A percentile compares a stretch with the other conserved stretches of the same genome.
These are phyloP conservation scores for Calamus simplicifolius DNA, from an alignment of 176 grass and related monocot genomes.

Conservation along the genomic window DNA sequence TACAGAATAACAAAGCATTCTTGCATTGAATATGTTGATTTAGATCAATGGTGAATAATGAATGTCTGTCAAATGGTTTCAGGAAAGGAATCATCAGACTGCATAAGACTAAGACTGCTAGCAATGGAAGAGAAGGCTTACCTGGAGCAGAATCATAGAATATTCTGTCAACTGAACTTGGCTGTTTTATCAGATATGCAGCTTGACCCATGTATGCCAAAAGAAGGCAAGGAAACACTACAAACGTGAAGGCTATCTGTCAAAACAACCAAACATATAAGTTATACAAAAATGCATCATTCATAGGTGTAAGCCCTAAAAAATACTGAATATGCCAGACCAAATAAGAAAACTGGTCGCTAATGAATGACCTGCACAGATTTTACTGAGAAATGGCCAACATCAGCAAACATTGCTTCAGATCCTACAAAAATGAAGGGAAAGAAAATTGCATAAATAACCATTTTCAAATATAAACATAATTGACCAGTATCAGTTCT, in stretches of 20 bases:
- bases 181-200: slow-evolving; percentile 83
- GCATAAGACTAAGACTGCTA: neutral
- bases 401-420: slow-evolving; percentile 99
- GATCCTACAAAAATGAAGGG: slow-evolving; percentile 61
- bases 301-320: too few species aligned
- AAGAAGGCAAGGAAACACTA: slow-evolving; percentile 90
- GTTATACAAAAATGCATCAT: too few species aligned
- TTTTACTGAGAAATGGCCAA: slow-evolving; percentile 98
- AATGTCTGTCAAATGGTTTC: too few species aligned
- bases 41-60: too few species aligned
- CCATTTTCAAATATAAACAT: too few species aligned
- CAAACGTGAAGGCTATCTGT: slow-evolving; percentile 82
- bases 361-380: slow-evolving; percentile 73
- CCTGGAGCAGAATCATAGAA: slow-evolving; percentile 97
- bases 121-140: slow-evolving; percentile 22
- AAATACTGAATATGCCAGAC: too few species aligned
- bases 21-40: too few species aligned
- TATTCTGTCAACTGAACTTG: slow-evolving; percentile 56
- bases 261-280: slow-evolving; percentile 17
- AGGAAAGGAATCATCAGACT: neutral
- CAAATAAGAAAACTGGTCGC: neutral
- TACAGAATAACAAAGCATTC: too few species aligned
- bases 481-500: too few species aligned
- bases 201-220: slow-evolving; percentile 99
- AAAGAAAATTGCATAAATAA: neutral